Evolutionary conservation across 495 filamentous ascomycete species (phyloP), one percentile per base, ranked within the genome.

Genomic region (Trichoderma orchidacearum): DNA sequence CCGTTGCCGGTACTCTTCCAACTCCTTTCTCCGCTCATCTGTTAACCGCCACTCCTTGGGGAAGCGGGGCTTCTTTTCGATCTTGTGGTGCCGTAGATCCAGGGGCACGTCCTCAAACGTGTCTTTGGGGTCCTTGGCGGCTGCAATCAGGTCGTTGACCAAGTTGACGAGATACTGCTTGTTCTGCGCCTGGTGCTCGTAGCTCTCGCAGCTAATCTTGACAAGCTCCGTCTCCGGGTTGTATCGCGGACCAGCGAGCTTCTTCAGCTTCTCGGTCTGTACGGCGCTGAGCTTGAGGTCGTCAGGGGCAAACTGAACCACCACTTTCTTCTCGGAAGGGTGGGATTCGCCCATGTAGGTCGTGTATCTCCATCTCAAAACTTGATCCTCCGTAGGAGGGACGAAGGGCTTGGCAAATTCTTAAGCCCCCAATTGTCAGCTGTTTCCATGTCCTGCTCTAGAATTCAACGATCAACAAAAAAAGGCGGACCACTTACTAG

Each of bases 291-390:
- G 77, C 51, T 75, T 71, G 59, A 81, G 62, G 68, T 95, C 90
- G 36, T 63, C 60, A 13, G 87, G 82, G 59, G 73, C 78, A 63
- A 97, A 93, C 67, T 96, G 89, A 28, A 96, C 80, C 5, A 96
- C 91, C 28, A 98, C 89, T 73, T 98, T 98, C 54, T 82, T 80
- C 66, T 90, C 85, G 12, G 90, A 89, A 0, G 94, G 91, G 69
- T 97, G 94, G 54, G 83, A 69, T 70, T 98, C 93, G 59, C 94
- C 94, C 79, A 97, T 82, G 70, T 96, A 96, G 50, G 84, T 87
- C n/a, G 94, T 97, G 72, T 96, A 96, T 63, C 93, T 85, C 78
- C 96, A 98, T 59, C 93, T 85, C 53, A 98, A 80, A 6, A 80
- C 73, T 60, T 86, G 76, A 51, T 84, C 74, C 50, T 70, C 67